Evolutionary conservation across 2,329 filamentous ascomycete genomes (phyloP), one percentile per base, ranked within the genome.

Genomic region (Neofusicoccum laricinum): DNA sequence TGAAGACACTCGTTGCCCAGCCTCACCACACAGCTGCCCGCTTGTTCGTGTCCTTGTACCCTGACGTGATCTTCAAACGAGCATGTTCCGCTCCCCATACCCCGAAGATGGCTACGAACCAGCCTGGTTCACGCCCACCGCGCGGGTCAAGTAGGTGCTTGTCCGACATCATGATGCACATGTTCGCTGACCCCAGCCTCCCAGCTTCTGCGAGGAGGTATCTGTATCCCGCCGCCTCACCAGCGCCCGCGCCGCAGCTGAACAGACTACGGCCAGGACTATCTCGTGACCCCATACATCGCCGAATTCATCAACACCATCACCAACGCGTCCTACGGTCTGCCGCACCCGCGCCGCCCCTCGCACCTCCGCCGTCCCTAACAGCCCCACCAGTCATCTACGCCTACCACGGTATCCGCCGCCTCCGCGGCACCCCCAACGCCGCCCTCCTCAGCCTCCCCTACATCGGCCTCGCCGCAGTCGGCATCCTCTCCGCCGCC

Each of bases 231-330:
- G 15, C 4, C 14, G 10, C 19, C 2, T 4, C 14, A 8, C 10
- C 21, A 32, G 2, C 15, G 10, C n/a, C n/a, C 14, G 12, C 34
- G 3, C 36, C 36, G 25, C 6, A 40, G 46, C 50, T 19, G 10
- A 57, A 41, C 19, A 6, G 14, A 14, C 17, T 2, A 21, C 5
- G 4, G 2, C 12, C 58, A 88, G 75, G 85, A 87, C 70, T 86
- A 84, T 68, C 80, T 78, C 61, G 72, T 85, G 61, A 83, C 81
- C 2, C 69, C 72, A 3, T 85, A 85, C 68, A 75, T 85, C 53
- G 84, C 80, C 36, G 83, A 86, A 67, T 82, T 85, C 66, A 73
- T 85, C 65, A 85, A 85, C 67, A 81, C 83, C 0, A 66, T 85
- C 51, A 84, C 81, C 3, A 86, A 84, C 67, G 59, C 83, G 1